Evolutionary conservation across 1,284 basidiomycete species (phyloP), one percentile per base, ranked within the genome.

Genomic region (Termitomyces sp.): DNA sequence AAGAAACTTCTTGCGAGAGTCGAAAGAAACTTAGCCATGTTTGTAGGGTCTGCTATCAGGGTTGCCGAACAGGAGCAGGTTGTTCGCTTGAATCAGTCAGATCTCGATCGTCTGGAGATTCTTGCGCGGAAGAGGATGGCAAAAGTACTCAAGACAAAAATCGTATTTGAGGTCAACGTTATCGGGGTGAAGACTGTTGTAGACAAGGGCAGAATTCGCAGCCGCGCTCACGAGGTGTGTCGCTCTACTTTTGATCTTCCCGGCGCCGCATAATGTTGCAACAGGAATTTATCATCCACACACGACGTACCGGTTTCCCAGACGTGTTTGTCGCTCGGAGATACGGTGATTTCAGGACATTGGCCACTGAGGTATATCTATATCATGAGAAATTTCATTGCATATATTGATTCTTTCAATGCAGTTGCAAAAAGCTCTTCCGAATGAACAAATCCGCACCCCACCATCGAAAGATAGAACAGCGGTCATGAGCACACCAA

Each of bases 241-340:
- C 9, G 45, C 48, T 26, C 13, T 13, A 49, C 9, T 42, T 40
- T 47, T 5, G 39, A 21, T 17, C 15, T 21, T 21, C 3, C 9
- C 38, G n/a, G 26, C 26, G n/a, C 53, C 52, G 36, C 55, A 44
- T 50, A 55, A 48, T 8, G 59, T 31, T 39, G 49, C 43, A 49
- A 58, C 64, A 94, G 90, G 96, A 98, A 77, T 99, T 99, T 68
- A 85, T 99, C 64, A 86, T 99, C 36, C 84, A 92, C 30, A 99
- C 96, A 0, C 81, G 87, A 12, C 78, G 92, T 33, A 79, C 84
- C 3, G 80, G 83, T 10, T 79, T 81, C 57, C 77, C 77, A 1
- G 94, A 97, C 61, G 80, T 93, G 3, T 94, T 84, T 67, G 96
- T 98, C 2, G 92, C 93, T 1, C 81, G 97, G 56, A 79, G 97